Evolutionary conservation across 73 alveolate species (phyloP).

Genomic region (Blepharisma japonicum): DNA sequence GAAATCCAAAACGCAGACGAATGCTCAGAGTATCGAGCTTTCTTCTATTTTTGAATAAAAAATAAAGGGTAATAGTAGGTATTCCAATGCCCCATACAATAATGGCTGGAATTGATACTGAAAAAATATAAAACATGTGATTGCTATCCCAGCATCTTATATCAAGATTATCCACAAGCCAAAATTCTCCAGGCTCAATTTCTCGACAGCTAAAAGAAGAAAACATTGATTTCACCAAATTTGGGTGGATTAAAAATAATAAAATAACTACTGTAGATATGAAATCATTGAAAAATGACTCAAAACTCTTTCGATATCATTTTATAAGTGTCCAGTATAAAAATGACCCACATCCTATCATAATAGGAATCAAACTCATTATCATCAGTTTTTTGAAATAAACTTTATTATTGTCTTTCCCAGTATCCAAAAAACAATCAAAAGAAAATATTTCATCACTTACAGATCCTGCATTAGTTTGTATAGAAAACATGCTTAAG

Average conservation of each 20-base stretch:
- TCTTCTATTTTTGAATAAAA: conserved; percentile 9
- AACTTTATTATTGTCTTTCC: conserved; percentile 12
- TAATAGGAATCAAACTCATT: conserved; percentile 39
- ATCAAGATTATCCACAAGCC: neutral
- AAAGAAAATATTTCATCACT: conserved; percentile 39
- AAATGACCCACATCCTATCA: conserved; percentile 12
- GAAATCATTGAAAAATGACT: too few relatives aligned
- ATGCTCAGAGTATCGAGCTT: conserved; percentile 31
- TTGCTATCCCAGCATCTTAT: conserved; percentile 15
- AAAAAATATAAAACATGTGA: neutral
- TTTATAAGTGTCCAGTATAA: conserved; percentile 34
- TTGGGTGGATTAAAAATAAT: neutral
- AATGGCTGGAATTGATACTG: neutral
- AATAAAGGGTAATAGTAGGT: neutral
- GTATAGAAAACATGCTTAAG: conserved; percentile 3
- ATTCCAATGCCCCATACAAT: neutral
- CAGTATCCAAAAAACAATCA: conserved; percentile 45
- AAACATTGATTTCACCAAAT: neutral
- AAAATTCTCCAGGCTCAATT: conserved; percentile 28
- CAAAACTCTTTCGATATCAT: too few relatives aligned
- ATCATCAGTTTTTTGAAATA: conserved; percentile 36
- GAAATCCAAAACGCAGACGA: conserved; percentile 45
- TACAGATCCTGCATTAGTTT: conserved; percentile 25
- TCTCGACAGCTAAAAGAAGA: conserved; percentile 30
- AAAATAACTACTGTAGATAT: neutral